Evolutionary conservation across 768 basidiomycete genomes (phyloP), one percentile per base, ranked within the genome.

Genomic region (Inosperma sp.): DNA sequence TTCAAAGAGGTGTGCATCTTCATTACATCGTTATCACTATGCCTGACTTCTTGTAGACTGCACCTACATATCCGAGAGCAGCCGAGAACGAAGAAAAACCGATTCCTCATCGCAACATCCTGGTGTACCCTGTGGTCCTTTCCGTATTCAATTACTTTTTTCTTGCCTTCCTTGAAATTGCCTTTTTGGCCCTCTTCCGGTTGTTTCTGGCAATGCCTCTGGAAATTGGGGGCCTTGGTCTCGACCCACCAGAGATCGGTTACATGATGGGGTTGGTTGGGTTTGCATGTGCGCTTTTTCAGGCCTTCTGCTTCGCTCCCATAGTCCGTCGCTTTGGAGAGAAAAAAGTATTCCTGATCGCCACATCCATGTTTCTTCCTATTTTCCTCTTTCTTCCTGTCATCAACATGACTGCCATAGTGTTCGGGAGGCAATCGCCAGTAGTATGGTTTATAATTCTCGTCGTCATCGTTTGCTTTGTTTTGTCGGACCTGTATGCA

Each of bases 121-220:
- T 75, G 33, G 66, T 74, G n/a, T 79, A 77, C 17, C 80, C 73
- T 13, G 81, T 90, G 5, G 58, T 87, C 34, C 65, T 87, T 30
- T 80, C 86, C 2, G 76, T 83, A n/a, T 72, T 75, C 31, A 88
- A 87, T 62, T 90, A 88, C 64, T 79, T 78, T 13, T 61, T 72
- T 8, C 74, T 90, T 21, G 80, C 86, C 5, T 73, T 87, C 33
- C 61, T 85, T 34, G 82, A 85, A 50, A 83, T 87, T 35, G 63
- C 65, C 7, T 56, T 72, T 34, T 62, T 61, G 44, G 76, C 82
- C 4, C 63, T 89, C 4, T 74, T 85, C 8, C 87, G 88, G 1
- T 66, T 88, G 7, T 88, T 87, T 64, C 72, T 81, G 41, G 76
- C 84, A 13, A 88, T 84, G 51, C 84, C 88, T 1, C 66, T 81